These are phyloP conservation scores for Xylaria longipes DNA, from an alignment of 495 filamentous ascomycete species.

Conservation along the genomic window DNA sequence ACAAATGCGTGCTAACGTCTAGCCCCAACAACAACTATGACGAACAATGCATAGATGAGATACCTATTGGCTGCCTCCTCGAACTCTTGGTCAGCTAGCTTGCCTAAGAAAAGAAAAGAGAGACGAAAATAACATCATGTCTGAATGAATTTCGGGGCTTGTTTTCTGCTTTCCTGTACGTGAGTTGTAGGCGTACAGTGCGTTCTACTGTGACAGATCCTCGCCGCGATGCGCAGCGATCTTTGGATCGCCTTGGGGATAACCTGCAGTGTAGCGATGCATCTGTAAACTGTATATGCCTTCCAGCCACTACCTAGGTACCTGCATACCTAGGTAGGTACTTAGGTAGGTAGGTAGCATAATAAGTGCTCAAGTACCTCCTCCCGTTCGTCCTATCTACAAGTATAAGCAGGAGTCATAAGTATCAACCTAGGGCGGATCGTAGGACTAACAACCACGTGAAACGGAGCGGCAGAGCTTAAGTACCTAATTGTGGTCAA, in stretches of 20 bases:
- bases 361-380: not conserved
- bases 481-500: slow-evolving; percentile 2
- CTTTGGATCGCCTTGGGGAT: not conserved
- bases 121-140: not conserved
- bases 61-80: not conserved
- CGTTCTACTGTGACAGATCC: not conserved
- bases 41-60: not conserved
- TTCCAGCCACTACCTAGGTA: no score
- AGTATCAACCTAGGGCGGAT: not conserved
- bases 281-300: not conserved
- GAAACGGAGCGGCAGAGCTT: slow-evolving; percentile 14
- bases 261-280: not conserved
- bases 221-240: not conserved
- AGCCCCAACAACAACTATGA: not conserved
- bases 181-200: not conserved
- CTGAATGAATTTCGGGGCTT: not conserved
- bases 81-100: not conserved
- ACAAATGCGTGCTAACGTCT: not conserved
- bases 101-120: not conserved
- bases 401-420: not conserved
- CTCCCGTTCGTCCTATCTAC: not conserved
- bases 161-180: not conserved
- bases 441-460: slow-evolving; percentile 12
- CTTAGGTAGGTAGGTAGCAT: no score
- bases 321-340: no score